Evolutionary conservation across 129 eudicot species (phyloP).

Genomic region (Tanacetum coccineum): DNA sequence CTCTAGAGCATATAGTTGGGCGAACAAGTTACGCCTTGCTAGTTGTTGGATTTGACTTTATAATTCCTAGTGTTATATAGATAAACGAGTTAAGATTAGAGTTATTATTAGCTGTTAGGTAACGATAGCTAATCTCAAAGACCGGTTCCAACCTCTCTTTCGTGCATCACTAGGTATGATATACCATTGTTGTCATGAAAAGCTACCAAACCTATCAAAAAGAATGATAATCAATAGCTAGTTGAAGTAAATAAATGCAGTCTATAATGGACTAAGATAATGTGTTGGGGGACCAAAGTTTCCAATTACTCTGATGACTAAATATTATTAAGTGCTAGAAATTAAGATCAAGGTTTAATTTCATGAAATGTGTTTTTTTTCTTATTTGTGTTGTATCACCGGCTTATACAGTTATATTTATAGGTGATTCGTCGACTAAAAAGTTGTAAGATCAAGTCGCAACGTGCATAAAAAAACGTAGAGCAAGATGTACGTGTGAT

Average conservation of each 20-base stretch:
- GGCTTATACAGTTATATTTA: background rate
- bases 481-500: too few relatives aligned
- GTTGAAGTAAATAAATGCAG: conserved; percentile 9
- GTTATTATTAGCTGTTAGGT: too few relatives aligned
- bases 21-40: too few relatives aligned
- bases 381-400: background rate
- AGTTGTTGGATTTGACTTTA: too few relatives aligned
- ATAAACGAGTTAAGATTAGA: too few relatives aligned
- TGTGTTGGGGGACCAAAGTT: conserved; percentile 22
- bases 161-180: too few relatives aligned
- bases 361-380: conserved; percentile 2
- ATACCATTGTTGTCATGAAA: background rate
- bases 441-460: too few relatives aligned
- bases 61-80: too few relatives aligned
- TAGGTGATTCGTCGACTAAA: background rate
- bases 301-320: conserved; percentile 1
- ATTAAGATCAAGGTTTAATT: background rate
- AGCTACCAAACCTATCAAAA: too few relatives aligned
- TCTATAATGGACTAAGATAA: conserved; percentile 22
- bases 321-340: background rate
- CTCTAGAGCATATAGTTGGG: too few relatives aligned
- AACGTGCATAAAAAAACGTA: too few relatives aligned
- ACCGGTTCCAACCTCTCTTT: background rate
- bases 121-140: too few relatives aligned
- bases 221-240: background rate